phyloP scores from a whole-genome alignment of 305 asterid species.

The Fraxinus velutina region DNA sequence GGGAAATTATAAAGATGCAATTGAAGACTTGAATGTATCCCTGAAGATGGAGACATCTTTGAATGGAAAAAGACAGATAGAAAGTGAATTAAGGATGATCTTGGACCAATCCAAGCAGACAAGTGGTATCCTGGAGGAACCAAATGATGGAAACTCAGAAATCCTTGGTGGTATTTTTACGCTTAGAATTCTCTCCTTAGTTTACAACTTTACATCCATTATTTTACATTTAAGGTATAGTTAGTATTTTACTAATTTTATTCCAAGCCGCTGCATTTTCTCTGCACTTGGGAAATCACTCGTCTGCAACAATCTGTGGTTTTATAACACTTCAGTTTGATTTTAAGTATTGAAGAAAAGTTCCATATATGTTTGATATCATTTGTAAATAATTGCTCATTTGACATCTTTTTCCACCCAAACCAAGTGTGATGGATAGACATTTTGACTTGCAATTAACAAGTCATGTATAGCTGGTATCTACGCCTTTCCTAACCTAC shows the following conservation, averaged over 20 bases:
- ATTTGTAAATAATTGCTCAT: neutral
- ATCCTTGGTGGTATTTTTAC: constrained; percentile 27
- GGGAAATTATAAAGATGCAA: constrained; percentile 62
- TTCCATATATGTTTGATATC: neutral
- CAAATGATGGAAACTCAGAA: constrained; percentile 39
- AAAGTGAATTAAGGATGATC: constrained; percentile 48
- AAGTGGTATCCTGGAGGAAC: constrained; percentile 29
- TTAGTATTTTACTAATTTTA: neutral
- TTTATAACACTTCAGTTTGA: neutral
- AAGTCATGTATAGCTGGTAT: neutral
- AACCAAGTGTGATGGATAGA: neutral
- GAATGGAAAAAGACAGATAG: constrained; percentile 73
- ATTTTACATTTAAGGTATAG: neutral
- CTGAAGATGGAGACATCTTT: constrained; percentile 55
- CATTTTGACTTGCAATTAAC: neutral
- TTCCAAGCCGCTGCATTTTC: constrained; percentile 9
- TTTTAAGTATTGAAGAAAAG: neutral
- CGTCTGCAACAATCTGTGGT: neutral
- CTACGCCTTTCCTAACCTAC: neutral
- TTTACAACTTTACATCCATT: neutral
- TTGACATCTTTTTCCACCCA: neutral
- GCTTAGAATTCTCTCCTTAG: constrained; percentile 13
- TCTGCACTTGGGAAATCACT: neutral
- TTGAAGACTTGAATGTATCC: constrained; percentile 59
- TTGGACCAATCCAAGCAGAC: constrained; percentile 32